Evolutionary conservation across 331 rosid species (phyloP).

Genomic region (Saraca asoca): DNA sequence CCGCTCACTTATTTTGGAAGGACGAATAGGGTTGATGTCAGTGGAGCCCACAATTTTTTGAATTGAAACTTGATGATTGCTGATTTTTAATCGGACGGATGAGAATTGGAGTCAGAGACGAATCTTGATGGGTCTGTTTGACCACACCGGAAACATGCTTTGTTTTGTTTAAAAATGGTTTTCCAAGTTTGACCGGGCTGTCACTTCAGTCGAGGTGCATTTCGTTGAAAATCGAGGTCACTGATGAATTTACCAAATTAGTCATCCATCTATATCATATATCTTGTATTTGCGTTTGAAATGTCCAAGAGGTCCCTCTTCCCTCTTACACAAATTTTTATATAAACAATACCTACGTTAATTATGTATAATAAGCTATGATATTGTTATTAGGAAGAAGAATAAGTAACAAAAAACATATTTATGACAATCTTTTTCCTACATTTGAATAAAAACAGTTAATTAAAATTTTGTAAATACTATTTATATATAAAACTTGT

Average conservation of each 20-base stretch:
- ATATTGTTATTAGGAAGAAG: no score
- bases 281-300: background rate
- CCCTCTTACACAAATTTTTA: no score
- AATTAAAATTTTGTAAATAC: no score
- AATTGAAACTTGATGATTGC: constrained; percentile 19
- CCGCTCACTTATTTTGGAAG: background rate
- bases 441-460: no score
- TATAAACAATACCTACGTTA: no score
- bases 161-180: constrained; percentile 31
- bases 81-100: constrained; percentile 43
- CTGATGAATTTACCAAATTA: constrained; percentile 31
- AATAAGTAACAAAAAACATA: no score
- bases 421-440: no score
- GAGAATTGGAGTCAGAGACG: constrained; percentile 50
- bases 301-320: constrained; percentile 31
- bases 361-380: no score
- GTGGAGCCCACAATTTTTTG: constrained; percentile 37
- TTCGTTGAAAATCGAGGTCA: constrained; percentile 56
- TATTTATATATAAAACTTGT: no score
- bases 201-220: constrained; percentile 78
- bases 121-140: constrained; percentile 58
- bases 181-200: constrained; percentile 70
- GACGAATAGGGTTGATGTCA: constrained; percentile 42
- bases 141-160: constrained; percentile 46
- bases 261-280: background rate